Evolutionary conservation across 1,139 yeast species (phyloP).

Genomic region (Suhomyces atakaporum): DNA sequence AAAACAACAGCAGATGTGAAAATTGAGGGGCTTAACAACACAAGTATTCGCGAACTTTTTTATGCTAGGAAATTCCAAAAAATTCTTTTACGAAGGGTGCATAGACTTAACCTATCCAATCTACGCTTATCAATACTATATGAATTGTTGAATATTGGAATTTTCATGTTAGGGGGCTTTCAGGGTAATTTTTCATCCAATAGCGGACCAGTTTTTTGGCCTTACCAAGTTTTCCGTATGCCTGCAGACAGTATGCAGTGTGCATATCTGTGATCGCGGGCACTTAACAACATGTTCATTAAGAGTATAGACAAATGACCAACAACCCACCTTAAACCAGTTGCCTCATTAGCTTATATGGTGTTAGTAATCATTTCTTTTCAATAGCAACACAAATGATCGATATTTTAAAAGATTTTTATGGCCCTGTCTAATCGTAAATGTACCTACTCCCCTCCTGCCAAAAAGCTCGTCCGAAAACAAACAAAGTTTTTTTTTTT

Average conservation of each 20-base stretch:
- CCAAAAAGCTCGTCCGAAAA: slow-evolving; percentile 3
- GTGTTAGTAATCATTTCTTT: too few relatives aligned
- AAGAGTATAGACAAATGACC: not conserved
- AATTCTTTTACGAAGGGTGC: too few relatives aligned
- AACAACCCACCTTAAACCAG: too few relatives aligned
- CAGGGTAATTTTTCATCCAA: slow-evolving; percentile 3
- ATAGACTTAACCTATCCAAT: too few relatives aligned
- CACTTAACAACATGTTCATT: slow-evolving; percentile 2
- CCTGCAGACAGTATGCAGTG: slow-evolving; percentile 1
- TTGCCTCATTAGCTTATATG: too few relatives aligned
- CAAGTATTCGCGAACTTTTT: not conserved
- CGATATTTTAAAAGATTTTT: too few relatives aligned
- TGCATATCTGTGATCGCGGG: slow-evolving; percentile 1
- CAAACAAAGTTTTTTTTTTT: slow-evolving; percentile 4
- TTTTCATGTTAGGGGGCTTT: slow-evolving; percentile 9
- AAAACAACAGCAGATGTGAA: not conserved
- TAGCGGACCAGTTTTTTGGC: slow-evolving; percentile 5
- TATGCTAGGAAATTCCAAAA: too few relatives aligned
- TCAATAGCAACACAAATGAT: too few relatives aligned
- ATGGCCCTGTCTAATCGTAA: too few relatives aligned
- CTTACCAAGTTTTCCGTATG: slow-evolving; percentile 1
- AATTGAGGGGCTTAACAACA: not conserved
- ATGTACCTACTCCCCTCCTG: too few relatives aligned
- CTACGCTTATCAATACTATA: too few relatives aligned
- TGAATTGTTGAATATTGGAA: not conserved